Evolutionary conservation across 305 asterid genomes (phyloP).

Genomic region (Solanum hybrid): DNA sequence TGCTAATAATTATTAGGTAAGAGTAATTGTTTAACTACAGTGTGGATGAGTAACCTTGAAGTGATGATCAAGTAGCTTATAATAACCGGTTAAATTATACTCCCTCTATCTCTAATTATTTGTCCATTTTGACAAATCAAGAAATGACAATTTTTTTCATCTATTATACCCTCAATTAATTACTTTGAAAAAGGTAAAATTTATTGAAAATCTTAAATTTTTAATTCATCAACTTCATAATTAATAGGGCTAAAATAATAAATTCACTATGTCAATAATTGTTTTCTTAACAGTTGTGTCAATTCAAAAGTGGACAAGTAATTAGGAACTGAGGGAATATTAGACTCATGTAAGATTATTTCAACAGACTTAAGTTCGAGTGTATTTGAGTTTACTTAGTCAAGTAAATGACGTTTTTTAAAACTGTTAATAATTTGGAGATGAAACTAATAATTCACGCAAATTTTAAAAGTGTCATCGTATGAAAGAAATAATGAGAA

Average conservation of each 20-base stretch:
- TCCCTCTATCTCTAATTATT: too few species aligned
- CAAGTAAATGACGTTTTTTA: too few species aligned
- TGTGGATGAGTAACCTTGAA: not conserved
- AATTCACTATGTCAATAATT: too few species aligned
- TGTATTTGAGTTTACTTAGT: too few species aligned
- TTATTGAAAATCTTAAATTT: not conserved
- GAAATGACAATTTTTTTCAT: too few species aligned
- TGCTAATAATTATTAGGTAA: not conserved
- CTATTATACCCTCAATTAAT: too few species aligned
- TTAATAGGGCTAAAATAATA: not conserved
- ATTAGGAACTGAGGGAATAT: too few species aligned
- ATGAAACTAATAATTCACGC: not conserved
- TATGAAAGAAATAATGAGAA: not conserved
- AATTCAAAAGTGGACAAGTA: not conserved
- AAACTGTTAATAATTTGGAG: too few species aligned
- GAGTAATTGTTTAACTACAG: not conserved
- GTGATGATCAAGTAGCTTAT: not conserved
- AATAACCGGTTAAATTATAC: not conserved
- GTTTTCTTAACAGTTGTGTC: not conserved
- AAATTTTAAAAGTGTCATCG: rapidly evolving
- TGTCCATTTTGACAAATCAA: too few species aligned
- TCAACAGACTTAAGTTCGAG: not conserved
- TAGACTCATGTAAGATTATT: not conserved
- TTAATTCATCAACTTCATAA: not conserved
- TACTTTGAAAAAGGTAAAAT: too few species aligned